Evolutionary conservation across 805 yeast genomes (phyloP), one percentile per base, ranked within the genome.

Genomic region (Sungouiella blattae): DNA sequence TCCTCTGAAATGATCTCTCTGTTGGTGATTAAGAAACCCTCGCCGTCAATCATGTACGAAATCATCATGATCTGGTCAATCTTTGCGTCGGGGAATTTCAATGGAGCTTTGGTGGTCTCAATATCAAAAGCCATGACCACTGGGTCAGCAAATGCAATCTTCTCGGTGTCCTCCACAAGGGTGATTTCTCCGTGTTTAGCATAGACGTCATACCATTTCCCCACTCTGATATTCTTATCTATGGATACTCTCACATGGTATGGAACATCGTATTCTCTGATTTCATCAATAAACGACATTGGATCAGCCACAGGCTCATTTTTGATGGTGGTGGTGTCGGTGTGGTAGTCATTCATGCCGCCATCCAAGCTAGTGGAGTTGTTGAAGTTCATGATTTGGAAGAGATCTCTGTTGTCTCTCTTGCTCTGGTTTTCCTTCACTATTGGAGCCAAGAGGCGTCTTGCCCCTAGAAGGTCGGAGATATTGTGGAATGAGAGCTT

Each of bases 1-100:
- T 94, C 98, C 56, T 87, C 86, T 5, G 95, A 80, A 25, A 93
- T 89, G 49, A 93, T 87, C 48, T 89, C 96, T 50, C 99, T 69
- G 56, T 93, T 93, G 7, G 98, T 93, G 41, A 93, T 94, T 26
- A 93, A 66, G 55, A 67, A 93, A 25, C 99, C 99, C 49, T 87
- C 95, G 8, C 98, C 98, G 56, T 93, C 98, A 42, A 93, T 89
- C 98, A 94, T 94, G 57, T 93, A 93, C 2, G 98, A 94, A 33
- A 93, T 93, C 98, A 94, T 94, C 97, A 93, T 93, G 26, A 93
- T 76, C 59, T 87, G 94, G 62, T 93, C 99, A 5, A 84, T 72
- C 8, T 83, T 70, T 5, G 96, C 75, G 51, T 87, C 98, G 0
- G 99, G 99, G 48, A 93, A 93, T 57, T 93, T 94, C 41, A 93